Base-by-base conservation (phyloP, 225 moss, liverwort and hornwort species). In the Polytrichum commune region DNA sequence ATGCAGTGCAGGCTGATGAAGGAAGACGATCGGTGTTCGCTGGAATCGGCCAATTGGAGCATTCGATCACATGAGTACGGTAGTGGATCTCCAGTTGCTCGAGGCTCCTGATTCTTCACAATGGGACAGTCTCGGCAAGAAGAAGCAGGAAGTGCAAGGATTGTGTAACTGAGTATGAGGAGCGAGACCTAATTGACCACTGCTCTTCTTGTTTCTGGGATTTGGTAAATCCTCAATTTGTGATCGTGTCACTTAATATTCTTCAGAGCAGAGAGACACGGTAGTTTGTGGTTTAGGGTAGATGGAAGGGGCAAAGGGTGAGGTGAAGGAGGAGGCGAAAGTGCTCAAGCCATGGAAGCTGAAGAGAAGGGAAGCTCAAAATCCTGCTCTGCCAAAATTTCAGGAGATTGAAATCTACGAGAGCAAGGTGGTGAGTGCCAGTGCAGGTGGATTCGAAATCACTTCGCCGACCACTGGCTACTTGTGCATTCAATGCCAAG, bases 381-480 rank as follows among this genome's bases (percentile, higher is more conserved):
- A 33, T 33, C 60, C 73, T 58, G 64, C 38, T 64, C 73, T 75
- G 38, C 66, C 72, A n/a, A 68, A 62, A 0, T 58, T 58, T 4
- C 77, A 76, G 54, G 78, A 71, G 29, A 81, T 85, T 62, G 84
- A 85, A 65, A 85, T 81, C 27, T 85, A 71, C 68, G 84, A 84
- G 76, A 69, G 81, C 76, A 89, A 89, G 75, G 72, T 72, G 55
- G 79, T 81, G 19, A 54, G 69, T 20, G 62, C 70, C n/a, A 66
- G 74, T 33, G 65, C 76, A 69, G 76, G 77, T 73, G 76, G 71
- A 13, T 68, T 86, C 20, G 81, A 84, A 53, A 71, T 89, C 55
- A 91, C 93, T 4, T 71, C 89, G 23, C 87, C 93, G 38, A 82
- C 82, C 71, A 85, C 78, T 70, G 91, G 93, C 18, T 93, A 93